Percentiles rank a stretch among this genome's conserved stretches.
Evolutionary conservation across 1,284 basidiomycete species (phyloP).

Genomic region (Clitocybe nebularis): DNA sequence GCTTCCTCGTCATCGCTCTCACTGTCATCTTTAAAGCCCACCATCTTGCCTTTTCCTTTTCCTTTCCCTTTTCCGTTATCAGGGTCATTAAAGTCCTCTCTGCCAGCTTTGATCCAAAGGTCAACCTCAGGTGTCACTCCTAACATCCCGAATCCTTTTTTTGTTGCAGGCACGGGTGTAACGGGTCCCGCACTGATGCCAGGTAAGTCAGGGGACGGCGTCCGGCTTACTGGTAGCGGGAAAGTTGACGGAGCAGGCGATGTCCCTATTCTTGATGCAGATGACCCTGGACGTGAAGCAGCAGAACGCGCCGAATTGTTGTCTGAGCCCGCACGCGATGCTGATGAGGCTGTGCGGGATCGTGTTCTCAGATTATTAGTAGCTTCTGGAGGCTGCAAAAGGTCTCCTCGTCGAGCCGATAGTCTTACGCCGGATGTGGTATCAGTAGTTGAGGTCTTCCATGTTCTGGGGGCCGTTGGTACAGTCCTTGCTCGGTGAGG

Average conservation of each 20-base stretch:
- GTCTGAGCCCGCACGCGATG: slow-evolving; percentile 17
- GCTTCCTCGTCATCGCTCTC: slow-evolving; percentile 23
- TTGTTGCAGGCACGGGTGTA: slow-evolving; percentile 36
- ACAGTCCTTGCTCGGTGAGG: slow-evolving; percentile 17
- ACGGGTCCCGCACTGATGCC: slow-evolving; percentile 32
- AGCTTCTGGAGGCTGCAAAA: slow-evolving; percentile 5
- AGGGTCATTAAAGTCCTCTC: slow-evolving; percentile 22
- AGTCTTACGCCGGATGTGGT: slow-evolving; percentile 3
- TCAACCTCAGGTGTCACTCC: slow-evolving; percentile 49
- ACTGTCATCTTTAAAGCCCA: slow-evolving; percentile 28
- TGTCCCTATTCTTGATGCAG: slow-evolving; percentile 15
- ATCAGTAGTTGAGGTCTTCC: slow-evolving; percentile 9
- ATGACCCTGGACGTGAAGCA: slow-evolving; percentile 22
- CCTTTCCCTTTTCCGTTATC: slow-evolving; percentile 19
- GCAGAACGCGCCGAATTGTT: slow-evolving; percentile 21
- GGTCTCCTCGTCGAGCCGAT: slow-evolving; percentile 5
- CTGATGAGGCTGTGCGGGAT: slow-evolving; percentile 20
- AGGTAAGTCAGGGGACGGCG: slow-evolving; percentile 54
- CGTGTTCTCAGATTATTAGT: slow-evolving; percentile 11
- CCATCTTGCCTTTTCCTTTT: slow-evolving; percentile 32
- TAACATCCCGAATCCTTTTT: slow-evolving; percentile 30
- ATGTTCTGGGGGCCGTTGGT: slow-evolving; percentile 11
- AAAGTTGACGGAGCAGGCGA: slow-evolving; percentile 6
- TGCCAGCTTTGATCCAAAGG: slow-evolving; percentile 38
- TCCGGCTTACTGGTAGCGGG: slow-evolving; percentile 27